Percentiles rank a stretch among this genome's conserved stretches.
phyloP scores from a whole-genome alignment of 2,329 filamentous ascomycete species.

The Botrytis medusae region DNA sequence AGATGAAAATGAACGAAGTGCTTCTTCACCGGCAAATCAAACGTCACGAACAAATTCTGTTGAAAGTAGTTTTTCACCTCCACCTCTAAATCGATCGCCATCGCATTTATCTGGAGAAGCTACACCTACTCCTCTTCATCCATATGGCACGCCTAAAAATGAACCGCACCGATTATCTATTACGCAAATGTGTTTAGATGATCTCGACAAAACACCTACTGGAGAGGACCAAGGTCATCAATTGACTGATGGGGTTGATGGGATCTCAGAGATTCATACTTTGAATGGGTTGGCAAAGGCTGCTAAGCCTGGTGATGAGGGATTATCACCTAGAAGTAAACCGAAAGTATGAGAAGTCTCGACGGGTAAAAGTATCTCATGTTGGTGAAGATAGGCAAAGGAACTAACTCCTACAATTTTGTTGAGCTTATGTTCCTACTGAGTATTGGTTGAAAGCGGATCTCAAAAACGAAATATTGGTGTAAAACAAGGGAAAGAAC shows the following conservation, averaged over 20 bases:
- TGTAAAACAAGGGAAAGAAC: neutral
- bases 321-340: conserved; percentile 15
- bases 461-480: neutral
- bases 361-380: neutral
- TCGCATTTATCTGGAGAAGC: neutral
- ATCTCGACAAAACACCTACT: neutral
- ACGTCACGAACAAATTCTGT: neutral
- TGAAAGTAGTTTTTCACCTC: neutral
- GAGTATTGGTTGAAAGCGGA: neutral
- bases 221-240: neutral
- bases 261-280: neutral
- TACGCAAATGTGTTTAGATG: neutral
- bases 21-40: neutral
- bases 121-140: neutral
- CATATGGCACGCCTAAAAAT: neutral
- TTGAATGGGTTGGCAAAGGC: neutral
- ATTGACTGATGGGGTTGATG: neutral
- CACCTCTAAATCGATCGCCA: neutral
- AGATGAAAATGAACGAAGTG: neutral
- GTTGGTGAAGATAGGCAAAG: neutral
- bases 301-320: neutral
- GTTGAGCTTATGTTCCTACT: neutral
- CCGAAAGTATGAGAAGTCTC: neutral
- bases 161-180: neutral
- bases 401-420: too few species aligned